These are phyloP conservation scores for Saccharomycopsis lassenensis DNA, from an alignment of 805 yeast genomes.

Conservation along the genomic window DNA sequence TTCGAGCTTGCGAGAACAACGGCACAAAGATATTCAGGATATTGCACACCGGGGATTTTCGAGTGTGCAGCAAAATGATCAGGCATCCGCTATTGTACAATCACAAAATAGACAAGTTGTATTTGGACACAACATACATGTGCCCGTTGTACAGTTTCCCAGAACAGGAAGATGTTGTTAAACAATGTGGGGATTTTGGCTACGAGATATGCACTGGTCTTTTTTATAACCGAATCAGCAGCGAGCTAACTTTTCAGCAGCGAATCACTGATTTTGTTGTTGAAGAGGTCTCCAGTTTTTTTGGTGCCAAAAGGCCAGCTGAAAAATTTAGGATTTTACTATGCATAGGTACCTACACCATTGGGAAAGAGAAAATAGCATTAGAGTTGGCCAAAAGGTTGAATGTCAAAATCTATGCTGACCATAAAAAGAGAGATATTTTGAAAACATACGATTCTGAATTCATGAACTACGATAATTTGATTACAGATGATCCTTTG, in stretches of 20 bases:
- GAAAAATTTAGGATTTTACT: slow-evolving; percentile 34
- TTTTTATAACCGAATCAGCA: slow-evolving; percentile 14
- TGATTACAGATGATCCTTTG: slow-evolving; percentile 33
- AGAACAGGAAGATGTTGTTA: slow-evolving; percentile 57
- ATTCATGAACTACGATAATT: neutral
- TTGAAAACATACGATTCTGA: slow-evolving; percentile 29
- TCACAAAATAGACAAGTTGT: slow-evolving; percentile 44
- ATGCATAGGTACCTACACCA: slow-evolving; percentile 78
- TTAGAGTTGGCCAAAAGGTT: slow-evolving; percentile 45
- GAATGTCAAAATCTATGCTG: slow-evolving; percentile 43
- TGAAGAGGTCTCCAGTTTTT: neutral
- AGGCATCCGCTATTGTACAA: slow-evolving; percentile 22
- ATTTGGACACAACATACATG: slow-evolving; percentile 86
- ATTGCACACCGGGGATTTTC: slow-evolving; percentile 89
- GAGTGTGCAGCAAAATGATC: slow-evolving; percentile 51
- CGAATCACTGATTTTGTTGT: slow-evolving; percentile 31
- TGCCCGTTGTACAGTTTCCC: slow-evolving; percentile 70
- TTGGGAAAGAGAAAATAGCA: slow-evolving; percentile 88
- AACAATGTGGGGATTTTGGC: slow-evolving; percentile 45
- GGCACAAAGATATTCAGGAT: slow-evolving; percentile 25
- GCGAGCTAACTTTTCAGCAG: slow-evolving; percentile 14
- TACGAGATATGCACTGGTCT: slow-evolving; percentile 20
- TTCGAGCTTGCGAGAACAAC: slow-evolving; percentile 19
- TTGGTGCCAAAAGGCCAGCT: neutral
- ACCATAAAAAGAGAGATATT: slow-evolving; percentile 36